These are phyloP conservation scores for Alternaria angustiovoidea DNA, from an alignment of 2,329 filamentous ascomycete species.

Conservation along the genomic window DNA sequence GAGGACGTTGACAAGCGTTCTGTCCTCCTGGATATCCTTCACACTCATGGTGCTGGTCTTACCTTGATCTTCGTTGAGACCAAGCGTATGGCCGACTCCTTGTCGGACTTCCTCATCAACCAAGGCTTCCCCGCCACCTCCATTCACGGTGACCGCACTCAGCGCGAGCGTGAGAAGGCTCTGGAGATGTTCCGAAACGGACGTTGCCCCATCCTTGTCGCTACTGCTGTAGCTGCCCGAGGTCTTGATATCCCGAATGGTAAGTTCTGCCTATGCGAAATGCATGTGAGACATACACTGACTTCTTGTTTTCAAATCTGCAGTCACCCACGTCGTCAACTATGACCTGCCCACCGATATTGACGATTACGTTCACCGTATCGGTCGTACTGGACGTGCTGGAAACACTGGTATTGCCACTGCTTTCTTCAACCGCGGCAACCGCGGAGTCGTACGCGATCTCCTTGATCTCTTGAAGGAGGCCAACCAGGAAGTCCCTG, in stretches of 20 bases:
- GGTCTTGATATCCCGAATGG: constrained; percentile 87
- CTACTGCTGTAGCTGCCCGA: constrained; percentile 91
- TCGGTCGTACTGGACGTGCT: constrained; percentile 99
- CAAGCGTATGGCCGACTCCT: constrained; percentile 98
- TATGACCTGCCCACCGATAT: constrained; percentile 99
- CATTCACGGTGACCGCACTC: constrained; percentile 97
- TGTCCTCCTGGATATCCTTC: constrained; percentile 94
- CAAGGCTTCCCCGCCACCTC: constrained; percentile 98
- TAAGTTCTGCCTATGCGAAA: neutral
- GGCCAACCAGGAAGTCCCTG: constrained; percentile 94
- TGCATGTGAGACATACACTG: neutral
- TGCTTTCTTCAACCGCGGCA: constrained; percentile 99
- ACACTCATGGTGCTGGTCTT: constrained; percentile 87
- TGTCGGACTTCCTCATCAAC: constrained; percentile 98
- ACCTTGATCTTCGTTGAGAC: constrained; percentile 99
- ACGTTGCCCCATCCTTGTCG: constrained; percentile 94
- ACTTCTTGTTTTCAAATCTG: neutral
- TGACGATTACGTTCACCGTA: constrained; percentile 98
- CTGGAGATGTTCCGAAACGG: constrained; percentile 97
- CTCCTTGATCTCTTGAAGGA: constrained; percentile 98
- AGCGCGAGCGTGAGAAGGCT: constrained; percentile 97
- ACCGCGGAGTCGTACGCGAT: constrained; percentile 96
- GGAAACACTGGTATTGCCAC: constrained; percentile 98
- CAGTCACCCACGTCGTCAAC: constrained; percentile 87
- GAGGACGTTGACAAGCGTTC: constrained; percentile 98